Conservation (phyloP, 2,329 filamentous ascomycete species). For the Pseudomassariella vexata region DNA sequence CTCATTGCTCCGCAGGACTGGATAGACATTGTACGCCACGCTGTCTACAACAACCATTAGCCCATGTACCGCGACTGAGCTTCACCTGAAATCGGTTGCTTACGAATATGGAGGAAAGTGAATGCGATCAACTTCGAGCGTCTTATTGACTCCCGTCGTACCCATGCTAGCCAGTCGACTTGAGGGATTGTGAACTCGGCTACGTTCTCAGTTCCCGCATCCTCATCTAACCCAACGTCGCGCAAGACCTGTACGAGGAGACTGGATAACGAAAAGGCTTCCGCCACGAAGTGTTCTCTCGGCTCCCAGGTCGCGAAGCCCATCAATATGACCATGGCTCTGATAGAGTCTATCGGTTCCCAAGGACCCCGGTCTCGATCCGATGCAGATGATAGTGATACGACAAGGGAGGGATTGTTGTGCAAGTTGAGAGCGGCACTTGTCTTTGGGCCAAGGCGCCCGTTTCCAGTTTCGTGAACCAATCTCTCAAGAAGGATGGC, state of each 20-base stretch:
- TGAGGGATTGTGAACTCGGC: slow-evolving; percentile 8
- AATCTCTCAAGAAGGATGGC: slow-evolving; percentile 25
- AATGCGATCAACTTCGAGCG: slow-evolving; percentile 31
- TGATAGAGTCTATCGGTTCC: slow-evolving; percentile 26
- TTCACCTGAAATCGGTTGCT: no score
- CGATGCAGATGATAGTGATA: not conserved
- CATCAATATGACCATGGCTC: slow-evolving; percentile 29
- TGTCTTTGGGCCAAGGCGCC: slow-evolving; percentile 18
- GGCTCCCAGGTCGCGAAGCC: slow-evolving; percentile 32
- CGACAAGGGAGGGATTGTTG: slow-evolving; percentile 2
- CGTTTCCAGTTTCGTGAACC: slow-evolving; percentile 12
- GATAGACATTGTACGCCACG: slow-evolving; percentile 32
- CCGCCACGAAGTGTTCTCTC: slow-evolving; percentile 23
- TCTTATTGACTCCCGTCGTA: slow-evolving; percentile 23
- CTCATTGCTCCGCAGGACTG: slow-evolving; percentile 29
- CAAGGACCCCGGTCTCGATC: slow-evolving; percentile 13
- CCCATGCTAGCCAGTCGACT: slow-evolving; percentile 24
- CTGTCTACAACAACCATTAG: no score
- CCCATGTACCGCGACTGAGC: no score
- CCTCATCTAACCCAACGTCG: slow-evolving; percentile 26
- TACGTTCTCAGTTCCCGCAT: slow-evolving; percentile 5
- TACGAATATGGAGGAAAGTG: slow-evolving; percentile 30
- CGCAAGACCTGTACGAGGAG: slow-evolving; percentile 27
- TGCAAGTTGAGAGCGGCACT: slow-evolving; percentile 17
- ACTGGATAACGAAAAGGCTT: slow-evolving; percentile 27